Evolutionary conservation across 179 eudicot species (phyloP).

Genomic region (Amaranthus tricolor): DNA sequence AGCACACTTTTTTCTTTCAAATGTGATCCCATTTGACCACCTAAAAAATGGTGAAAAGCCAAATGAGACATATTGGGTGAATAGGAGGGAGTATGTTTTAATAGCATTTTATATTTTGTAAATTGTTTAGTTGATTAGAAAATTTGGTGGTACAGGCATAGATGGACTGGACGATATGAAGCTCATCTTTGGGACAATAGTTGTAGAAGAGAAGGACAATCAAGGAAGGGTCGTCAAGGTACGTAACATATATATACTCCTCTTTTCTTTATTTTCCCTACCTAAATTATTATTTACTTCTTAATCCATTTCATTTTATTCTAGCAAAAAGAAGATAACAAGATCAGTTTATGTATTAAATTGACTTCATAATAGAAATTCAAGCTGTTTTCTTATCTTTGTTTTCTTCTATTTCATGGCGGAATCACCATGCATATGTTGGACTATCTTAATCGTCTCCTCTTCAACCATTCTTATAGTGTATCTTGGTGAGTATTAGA

Average conservation of each 20-base stretch:
- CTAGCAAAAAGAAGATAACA: background rate
- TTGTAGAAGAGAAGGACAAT: slow-evolving; percentile 97
- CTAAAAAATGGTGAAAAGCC: too few relatives aligned
- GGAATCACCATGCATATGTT: slow-evolving; percentile 23
- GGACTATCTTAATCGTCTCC: slow-evolving; percentile 11
- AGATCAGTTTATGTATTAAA: background rate
- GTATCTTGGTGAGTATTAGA: slow-evolving; percentile 34
- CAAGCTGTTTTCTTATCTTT: background rate
- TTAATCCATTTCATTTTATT: too few relatives aligned
- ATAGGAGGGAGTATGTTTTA: too few relatives aligned
- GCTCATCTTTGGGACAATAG: slow-evolving; percentile 98
- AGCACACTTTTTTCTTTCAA: too few relatives aligned
- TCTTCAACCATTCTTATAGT: slow-evolving; percentile 21
- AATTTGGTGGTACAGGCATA: slow-evolving; percentile 48
- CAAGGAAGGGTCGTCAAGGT: slow-evolving; percentile 99
- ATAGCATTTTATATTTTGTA: background rate
- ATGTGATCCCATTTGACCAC: too few relatives aligned
- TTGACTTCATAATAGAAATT: background rate
- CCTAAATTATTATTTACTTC: background rate
- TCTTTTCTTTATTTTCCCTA: background rate
- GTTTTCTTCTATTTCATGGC: background rate
- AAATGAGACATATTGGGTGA: too few relatives aligned
- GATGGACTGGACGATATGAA: slow-evolving; percentile 96
- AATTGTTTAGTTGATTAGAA: background rate
- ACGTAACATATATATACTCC: slow-evolving; percentile 37